Base-by-base conservation (phyloP, 1,139 yeast genomes). In the Kazachstania sp. region DNA sequence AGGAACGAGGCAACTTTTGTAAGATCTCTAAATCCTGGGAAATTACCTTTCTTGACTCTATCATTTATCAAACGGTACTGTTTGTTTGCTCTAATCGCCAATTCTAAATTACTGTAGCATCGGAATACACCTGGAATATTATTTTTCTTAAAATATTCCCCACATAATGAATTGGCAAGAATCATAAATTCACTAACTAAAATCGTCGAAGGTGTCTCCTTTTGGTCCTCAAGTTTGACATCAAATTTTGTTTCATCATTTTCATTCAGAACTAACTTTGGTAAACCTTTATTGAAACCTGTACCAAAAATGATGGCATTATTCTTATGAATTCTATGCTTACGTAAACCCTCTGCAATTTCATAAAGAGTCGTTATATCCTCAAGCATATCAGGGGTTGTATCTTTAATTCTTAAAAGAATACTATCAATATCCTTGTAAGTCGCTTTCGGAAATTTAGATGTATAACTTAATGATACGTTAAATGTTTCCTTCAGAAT, bases 181-280 rank as follows among this genome's bases (percentile, higher is more conserved):
- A 90, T 75, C 97, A 90, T 90, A 48, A 84, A 66, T 61, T 88
- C 95, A 0, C 92, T 76, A 3, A 90, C 97, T 30, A 90, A 66
- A 3, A 69, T 56, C 40, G 74, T 77, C 0, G 88, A 79, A 43
- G 66, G 63, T 0, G 68, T 60, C 12, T 56, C 58, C 18, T 29
- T 41, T 37, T 60, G 59, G 12, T 59, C 57, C n/a, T 52, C 53
- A 45, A 68, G 54, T 12, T 52, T 19, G 37, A 62, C 54, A 23
- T 46, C 45, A 4, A 38, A 26, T 12, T 52, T 43, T 15, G 39
- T 20, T 3, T 49, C 51, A 2, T 54, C 48, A 3, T 49, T 48
- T 5, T 45, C 45, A 26, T 49, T 51, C 0, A 49, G 40, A 1
- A 45, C 40, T 5, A 58, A 28, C 30, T 51, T 46, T 1, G 58